phyloP scores from a whole-genome alignment of 176 grass and related monocot genomes.

The Carex littledalei region DNA sequence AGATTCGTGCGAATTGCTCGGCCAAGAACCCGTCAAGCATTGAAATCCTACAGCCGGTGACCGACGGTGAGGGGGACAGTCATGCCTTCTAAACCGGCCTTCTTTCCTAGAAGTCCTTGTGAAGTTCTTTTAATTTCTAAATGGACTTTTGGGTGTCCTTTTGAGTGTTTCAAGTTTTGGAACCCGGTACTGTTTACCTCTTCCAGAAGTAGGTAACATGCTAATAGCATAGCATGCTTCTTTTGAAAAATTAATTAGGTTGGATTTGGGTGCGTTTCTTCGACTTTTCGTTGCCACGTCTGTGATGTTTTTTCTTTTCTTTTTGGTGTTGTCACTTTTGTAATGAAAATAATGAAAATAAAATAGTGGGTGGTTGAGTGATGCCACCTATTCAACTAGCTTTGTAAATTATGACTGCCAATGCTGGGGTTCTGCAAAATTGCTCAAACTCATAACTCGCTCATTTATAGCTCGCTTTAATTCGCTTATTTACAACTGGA shows the following conservation, averaged over 20 bases:
- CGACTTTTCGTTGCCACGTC: neutral
- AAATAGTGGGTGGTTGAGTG: neutral
- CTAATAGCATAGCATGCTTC: neutral
- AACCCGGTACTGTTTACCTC: neutral
- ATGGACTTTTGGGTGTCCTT: neutral
- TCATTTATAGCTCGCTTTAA: no score
- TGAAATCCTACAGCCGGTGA: neutral
- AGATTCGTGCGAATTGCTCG: slow-evolving; percentile 54
- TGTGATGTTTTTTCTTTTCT: no score
- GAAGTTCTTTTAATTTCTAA: neutral
- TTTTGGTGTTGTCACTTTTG: no score
- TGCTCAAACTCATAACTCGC: no score
- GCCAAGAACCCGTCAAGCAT: slow-evolving; percentile 3
- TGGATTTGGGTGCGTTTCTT: neutral
- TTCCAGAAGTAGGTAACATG: neutral
- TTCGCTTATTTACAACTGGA: no score
- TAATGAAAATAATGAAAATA: neutral
- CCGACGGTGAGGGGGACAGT: neutral
- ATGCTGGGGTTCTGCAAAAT: no score
- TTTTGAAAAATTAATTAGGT: neutral
- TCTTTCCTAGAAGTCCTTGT: neutral
- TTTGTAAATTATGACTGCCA: neutral
- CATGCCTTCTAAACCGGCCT: neutral
- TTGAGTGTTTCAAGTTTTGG: neutral
- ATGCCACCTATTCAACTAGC: neutral